phyloP scores from a whole-genome alignment of 75 land plant genomes.

The Pinus tabuliformis region DNA sequence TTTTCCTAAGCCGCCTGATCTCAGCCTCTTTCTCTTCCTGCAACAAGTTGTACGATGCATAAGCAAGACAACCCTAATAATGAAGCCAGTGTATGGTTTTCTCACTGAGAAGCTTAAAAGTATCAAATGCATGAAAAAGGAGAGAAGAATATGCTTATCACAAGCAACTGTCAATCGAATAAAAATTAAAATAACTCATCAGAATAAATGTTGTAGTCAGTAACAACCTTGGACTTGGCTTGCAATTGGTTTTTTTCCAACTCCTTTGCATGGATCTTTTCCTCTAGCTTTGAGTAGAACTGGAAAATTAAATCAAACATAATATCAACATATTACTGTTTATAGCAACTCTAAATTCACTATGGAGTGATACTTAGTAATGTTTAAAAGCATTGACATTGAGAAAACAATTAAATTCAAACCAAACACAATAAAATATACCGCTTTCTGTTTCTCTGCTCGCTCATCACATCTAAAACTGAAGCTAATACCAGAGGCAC shows the following conservation, averaged over 20 bases:
- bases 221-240: constrained; percentile 74
- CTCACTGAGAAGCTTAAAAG: neutral
- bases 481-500: constrained; percentile 38
- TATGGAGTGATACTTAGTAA: neutral
- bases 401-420: neutral
- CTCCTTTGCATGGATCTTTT: constrained; percentile 86
- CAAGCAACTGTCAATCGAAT: neutral
- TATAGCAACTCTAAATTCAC: neutral
- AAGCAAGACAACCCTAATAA: neutral
- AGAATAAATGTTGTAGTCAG: neutral
- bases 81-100: neutral
- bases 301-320: constrained; percentile 11
- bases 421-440: constrained; percentile 19
- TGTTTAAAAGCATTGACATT: neutral
- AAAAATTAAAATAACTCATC: neutral
- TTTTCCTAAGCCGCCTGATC: constrained; percentile 72
- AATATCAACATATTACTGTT: neutral
- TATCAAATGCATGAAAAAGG: neutral
- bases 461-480: constrained; percentile 53
- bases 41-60: too few species aligned
- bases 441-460: constrained; percentile 60
- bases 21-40: constrained; percentile 83
- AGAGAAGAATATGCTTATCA: neutral
- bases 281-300: constrained; percentile 90
- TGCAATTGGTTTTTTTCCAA: constrained; percentile 64